phyloP scores from a whole-genome alignment of 768 basidiomycete genomes.

The Omphalotus guepiniiformis region DNA sequence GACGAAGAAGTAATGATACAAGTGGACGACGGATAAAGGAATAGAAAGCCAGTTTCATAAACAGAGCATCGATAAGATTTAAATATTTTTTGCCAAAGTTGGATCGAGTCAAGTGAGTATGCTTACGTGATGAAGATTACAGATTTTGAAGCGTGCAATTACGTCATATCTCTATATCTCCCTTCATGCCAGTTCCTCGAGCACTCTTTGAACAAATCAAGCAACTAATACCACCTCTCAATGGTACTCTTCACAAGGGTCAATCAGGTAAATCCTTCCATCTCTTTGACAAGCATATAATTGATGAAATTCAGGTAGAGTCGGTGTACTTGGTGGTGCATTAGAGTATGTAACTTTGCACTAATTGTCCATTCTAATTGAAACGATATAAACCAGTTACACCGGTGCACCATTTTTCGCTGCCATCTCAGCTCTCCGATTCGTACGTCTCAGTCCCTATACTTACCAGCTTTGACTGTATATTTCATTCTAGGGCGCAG shows the following conservation, averaged over 20 bases:
- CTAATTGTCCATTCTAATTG: neutral
- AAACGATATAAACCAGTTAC: constrained; percentile 51
- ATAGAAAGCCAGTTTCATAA: constrained; percentile 1
- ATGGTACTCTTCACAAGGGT: constrained; percentile 88
- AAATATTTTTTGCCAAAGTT: too few relatives aligned
- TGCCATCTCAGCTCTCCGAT: constrained; percentile 82
- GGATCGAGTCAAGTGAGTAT: too few relatives aligned
- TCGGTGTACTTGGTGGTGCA: constrained; percentile 92
- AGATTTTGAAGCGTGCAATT: too few relatives aligned
- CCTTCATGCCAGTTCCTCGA: constrained; percentile 58
- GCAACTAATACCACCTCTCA: constrained; percentile 85
- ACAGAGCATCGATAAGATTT: constrained; percentile 5
- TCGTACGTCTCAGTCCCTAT: constrained; percentile 51
- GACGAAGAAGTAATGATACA: constrained; percentile 1
- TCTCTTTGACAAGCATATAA: neutral
- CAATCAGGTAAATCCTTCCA: constrained; percentile 66
- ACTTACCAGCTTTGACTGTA: too few relatives aligned
- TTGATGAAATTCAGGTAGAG: constrained; percentile 51
- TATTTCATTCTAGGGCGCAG: constrained; percentile 62
- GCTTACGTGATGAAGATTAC: too few relatives aligned
- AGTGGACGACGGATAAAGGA: neutral
- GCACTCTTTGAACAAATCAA: constrained; percentile 67
- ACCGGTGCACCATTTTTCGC: constrained; percentile 97
- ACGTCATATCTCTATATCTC: neutral
- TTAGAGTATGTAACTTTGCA: constrained; percentile 54